Conservation (phyloP, 192 early-diverging fungal species). For the Paraglomus occultum region DNA sequence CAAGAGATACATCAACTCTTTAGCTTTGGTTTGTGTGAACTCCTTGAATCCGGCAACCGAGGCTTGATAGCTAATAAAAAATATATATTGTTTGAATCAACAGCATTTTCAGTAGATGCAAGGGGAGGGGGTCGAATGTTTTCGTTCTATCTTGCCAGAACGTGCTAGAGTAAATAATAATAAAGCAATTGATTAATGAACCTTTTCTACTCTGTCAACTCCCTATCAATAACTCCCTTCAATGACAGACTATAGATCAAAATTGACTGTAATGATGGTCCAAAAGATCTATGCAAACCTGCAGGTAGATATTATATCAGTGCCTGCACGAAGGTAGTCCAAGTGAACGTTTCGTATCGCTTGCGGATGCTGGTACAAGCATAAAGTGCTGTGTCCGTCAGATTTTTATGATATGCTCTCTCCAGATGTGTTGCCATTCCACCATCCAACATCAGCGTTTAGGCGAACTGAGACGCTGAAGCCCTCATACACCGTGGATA, state of each 20-base stretch:
- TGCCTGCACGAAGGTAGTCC: conserved; percentile 50
- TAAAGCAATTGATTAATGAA: no score
- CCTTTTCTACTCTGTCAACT: no score
- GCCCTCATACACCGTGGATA: background rate
- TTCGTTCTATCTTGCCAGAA: no score
- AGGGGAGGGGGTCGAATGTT: no score
- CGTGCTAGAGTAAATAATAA: no score
- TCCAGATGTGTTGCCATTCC: conserved; percentile 48
- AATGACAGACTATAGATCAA: background rate
- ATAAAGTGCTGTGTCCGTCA: conserved; percentile 35
- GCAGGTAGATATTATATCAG: conserved; percentile 53
- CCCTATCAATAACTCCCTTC: no score
- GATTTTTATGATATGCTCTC: conserved; percentile 22
- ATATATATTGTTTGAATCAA: no score
- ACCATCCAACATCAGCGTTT: conserved; percentile 45
- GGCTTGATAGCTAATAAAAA: conserved; percentile 51
- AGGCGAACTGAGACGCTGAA: background rate
- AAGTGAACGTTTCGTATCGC: conserved; percentile 42
- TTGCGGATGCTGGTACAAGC: conserved; percentile 38
- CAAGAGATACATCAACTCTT: conserved; percentile 41
- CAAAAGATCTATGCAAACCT: conserved; percentile 18
- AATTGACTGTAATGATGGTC: background rate
- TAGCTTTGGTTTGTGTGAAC: conserved; percentile 36
- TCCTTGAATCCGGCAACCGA: conserved; percentile 46
- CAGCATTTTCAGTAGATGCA: no score